Evolutionary conservation across 2,329 filamentous ascomycete genomes (phyloP).

Genomic region (Fusarium aywerte): DNA sequence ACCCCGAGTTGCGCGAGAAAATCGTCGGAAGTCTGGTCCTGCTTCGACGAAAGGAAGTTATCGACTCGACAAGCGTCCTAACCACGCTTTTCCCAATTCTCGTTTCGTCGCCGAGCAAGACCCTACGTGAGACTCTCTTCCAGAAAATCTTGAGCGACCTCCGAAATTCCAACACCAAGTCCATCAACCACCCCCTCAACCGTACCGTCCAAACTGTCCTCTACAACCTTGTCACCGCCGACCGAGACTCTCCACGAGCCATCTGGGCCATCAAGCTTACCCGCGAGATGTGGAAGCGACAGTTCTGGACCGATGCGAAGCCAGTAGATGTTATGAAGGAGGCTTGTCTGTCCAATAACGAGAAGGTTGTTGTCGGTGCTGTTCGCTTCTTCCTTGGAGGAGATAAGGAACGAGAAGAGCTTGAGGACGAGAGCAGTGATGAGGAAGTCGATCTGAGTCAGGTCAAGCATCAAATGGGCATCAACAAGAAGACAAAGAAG

Average conservation of each 20-base stretch:
- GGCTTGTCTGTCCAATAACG: constrained; percentile 86
- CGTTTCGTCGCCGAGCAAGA: constrained; percentile 91
- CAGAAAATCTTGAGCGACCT: constrained; percentile 92
- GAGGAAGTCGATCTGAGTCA: constrained; percentile 82
- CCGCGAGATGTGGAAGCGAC: constrained; percentile 93
- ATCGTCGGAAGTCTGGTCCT: constrained; percentile 90
- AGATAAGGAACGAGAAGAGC: constrained; percentile 93
- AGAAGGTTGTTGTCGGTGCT: constrained; percentile 89
- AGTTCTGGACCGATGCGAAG: constrained; percentile 94
- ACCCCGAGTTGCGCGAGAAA: constrained; percentile 90
- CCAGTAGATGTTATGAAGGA: constrained; percentile 99
- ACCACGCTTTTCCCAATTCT: constrained; percentile 96
- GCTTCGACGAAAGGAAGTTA: constrained; percentile 88
- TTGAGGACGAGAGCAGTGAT: constrained; percentile 88
- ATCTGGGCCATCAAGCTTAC: constrained; percentile 97
- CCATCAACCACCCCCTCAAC: constrained; percentile 92
- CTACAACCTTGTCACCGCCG: constrained; percentile 89
- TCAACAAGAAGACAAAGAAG: constrained; percentile 98
- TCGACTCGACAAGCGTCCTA: constrained; percentile 84
- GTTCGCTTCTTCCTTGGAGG: constrained; percentile 95
- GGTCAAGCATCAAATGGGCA: constrained; percentile 83
- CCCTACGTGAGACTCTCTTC: constrained; percentile 83
- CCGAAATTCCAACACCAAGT: constrained; percentile 85
- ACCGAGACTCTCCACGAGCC: constrained; percentile 84
- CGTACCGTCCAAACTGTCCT: constrained; percentile 92